phyloP scores from a whole-genome alignment of 2,329 filamentous ascomycete species.

The Colletotrichum shisoi region DNA sequence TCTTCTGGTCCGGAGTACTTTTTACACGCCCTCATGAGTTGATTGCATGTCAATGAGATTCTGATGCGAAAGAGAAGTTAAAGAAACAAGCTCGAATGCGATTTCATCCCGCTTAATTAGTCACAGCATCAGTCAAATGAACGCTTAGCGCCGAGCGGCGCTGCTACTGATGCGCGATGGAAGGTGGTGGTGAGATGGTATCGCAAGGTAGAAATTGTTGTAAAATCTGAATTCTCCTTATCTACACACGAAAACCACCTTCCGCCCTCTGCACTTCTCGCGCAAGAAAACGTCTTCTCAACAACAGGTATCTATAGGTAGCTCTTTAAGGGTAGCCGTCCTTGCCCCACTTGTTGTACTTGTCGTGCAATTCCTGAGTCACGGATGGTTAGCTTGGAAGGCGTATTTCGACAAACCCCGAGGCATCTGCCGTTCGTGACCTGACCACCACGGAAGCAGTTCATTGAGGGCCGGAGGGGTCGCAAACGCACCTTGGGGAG shows the following conservation, averaged over 20 bases:
- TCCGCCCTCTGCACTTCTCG: slow-evolving; percentile 25
- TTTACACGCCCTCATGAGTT: slow-evolving; percentile 5
- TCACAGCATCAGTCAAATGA: not conserved
- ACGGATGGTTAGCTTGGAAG: slow-evolving; percentile 30
- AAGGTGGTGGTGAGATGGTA: not conserved
- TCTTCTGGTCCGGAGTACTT: not conserved
- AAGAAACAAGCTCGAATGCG: not conserved
- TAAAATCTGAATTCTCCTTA: slow-evolving; percentile 36
- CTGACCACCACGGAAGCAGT: not conserved
- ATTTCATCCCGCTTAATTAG: not conserved
- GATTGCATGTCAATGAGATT: slow-evolving; percentile 7
- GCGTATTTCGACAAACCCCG: not conserved
- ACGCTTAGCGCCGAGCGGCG: not conserved
- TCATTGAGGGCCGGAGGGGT: not conserved
- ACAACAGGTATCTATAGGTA: slow-evolving; percentile 27
- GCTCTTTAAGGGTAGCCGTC: slow-evolving; percentile 75
- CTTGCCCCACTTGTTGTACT: slow-evolving; percentile 99
- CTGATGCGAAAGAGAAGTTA: not conserved
- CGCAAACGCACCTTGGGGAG: slow-evolving; percentile 76
- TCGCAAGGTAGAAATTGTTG: slow-evolving; percentile 11
- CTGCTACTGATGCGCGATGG: no score
- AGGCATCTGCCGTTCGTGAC: not conserved
- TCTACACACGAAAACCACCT: slow-evolving; percentile 39
- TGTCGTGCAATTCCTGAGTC: slow-evolving; percentile 83
- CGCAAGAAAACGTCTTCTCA: slow-evolving; percentile 20